A percentile compares a stretch with the other conserved stretches of the same genome.
These are phyloP conservation scores for Colletotrichum higginsianum DNA, from an alignment of 2,329 filamentous ascomycete genomes.

Conservation along the genomic window DNA sequence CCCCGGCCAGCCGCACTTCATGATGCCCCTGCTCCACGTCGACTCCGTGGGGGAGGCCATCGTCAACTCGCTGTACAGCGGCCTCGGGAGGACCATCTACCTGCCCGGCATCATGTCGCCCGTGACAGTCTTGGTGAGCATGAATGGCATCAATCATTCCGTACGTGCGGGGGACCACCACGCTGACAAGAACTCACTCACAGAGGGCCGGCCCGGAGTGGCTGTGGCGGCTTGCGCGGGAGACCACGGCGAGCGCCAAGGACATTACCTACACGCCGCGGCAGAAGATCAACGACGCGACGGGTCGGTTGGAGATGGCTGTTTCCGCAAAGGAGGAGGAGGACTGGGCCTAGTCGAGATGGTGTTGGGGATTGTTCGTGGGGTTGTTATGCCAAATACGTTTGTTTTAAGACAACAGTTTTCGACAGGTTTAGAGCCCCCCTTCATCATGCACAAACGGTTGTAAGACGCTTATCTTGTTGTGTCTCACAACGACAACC, in stretches of 20 bases:
- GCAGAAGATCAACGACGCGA: conserved; percentile 28
- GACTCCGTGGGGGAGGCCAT: conserved; percentile 52
- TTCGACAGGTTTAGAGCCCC: no score
- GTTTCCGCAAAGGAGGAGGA: not conserved
- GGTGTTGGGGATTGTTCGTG: not conserved
- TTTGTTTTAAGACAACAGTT: no score
- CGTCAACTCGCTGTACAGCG: conserved; percentile 49
- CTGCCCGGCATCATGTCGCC: conserved; percentile 49
- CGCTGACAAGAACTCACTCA: not conserved
- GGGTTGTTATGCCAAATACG: not conserved
- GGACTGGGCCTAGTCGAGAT: not conserved
- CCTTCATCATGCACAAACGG: not conserved
- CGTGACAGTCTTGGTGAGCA: conserved; percentile 48
- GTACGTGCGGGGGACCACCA: not conserved
- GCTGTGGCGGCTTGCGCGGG: conserved; percentile 38
- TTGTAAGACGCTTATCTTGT: not conserved
- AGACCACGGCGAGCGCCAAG: conserved; percentile 23
- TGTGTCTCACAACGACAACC: not conserved
- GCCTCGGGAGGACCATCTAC: conserved; percentile 50
- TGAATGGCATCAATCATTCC: no score
- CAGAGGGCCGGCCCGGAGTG: conserved; percentile 46
- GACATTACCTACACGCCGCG: conserved; percentile 21
- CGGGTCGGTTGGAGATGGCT: conserved; percentile 16
- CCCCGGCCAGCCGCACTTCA: conserved; percentile 47
- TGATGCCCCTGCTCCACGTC: conserved; percentile 51